These are phyloP conservation scores for Aureobasidium pullulans DNA, from an alignment of 2,329 filamentous ascomycete genomes.

Conservation along the genomic window DNA sequence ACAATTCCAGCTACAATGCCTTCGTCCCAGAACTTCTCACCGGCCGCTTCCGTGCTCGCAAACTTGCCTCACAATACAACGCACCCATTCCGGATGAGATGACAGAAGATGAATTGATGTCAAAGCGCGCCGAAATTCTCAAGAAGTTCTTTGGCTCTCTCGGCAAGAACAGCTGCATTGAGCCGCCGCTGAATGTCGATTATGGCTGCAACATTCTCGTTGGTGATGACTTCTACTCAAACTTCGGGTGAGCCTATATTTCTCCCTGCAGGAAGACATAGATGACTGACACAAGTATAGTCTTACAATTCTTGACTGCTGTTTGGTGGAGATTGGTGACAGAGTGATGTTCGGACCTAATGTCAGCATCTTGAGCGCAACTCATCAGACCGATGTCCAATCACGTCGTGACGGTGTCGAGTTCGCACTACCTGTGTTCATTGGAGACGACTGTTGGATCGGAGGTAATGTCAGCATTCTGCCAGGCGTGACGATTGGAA, in stretches of 20 bases:
- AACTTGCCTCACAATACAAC: constrained; percentile 53
- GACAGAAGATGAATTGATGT: constrained; percentile 19
- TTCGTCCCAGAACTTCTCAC: constrained; percentile 42
- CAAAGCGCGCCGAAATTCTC: constrained; percentile 23
- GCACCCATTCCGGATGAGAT: constrained; percentile 39
- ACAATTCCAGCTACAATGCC: constrained; percentile 41
- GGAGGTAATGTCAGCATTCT: constrained; percentile 65
- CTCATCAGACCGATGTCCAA: constrained; percentile 45
- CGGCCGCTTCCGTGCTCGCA: constrained; percentile 48
- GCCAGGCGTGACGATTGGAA: constrained; percentile 70
- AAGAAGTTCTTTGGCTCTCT: constrained; percentile 27
- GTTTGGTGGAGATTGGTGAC: constrained; percentile 46
- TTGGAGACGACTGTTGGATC: constrained; percentile 78
- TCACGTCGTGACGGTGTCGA: constrained; percentile 42
- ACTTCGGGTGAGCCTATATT: constrained; percentile 39
- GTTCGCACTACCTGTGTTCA: constrained; percentile 42
- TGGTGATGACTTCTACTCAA: constrained; percentile 57
- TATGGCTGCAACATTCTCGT: constrained; percentile 60
- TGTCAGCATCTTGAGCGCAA: constrained; percentile 46
- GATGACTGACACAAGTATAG: not conserved
- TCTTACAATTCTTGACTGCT: constrained; percentile 45
- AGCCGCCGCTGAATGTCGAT: constrained; percentile 56
- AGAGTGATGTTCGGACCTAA: constrained; percentile 47
- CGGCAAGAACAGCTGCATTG: constrained; percentile 43
- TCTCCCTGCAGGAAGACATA: not conserved